Evolutionary conservation across 129 eudicot species (phyloP).

Genomic region (Flaveria brownii): DNA sequence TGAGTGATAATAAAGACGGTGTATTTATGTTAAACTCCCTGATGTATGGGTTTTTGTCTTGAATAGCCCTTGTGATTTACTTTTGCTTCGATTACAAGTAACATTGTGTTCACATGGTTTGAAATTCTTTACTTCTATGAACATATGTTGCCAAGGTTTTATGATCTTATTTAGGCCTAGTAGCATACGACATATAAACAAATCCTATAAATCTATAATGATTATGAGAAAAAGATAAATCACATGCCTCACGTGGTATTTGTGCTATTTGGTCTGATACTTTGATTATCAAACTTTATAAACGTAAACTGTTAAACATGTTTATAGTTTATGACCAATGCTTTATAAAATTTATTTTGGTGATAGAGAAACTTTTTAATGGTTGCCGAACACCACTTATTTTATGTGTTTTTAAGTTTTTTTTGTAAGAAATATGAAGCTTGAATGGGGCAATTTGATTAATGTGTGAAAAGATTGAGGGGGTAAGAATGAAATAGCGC

Average conservation of each 20-base stretch:
- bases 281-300: neutral
- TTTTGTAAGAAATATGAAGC: too few relatives aligned
- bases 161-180: neutral
- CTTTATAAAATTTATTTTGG: neutral
- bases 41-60: neutral
- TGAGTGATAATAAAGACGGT: neutral
- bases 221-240: neutral
- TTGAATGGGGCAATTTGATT: neutral
- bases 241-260: neutral
- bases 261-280: neutral
- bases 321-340: neutral
- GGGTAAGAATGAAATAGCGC: conserved; percentile 5
- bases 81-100: neutral
- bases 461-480: conserved; percentile 9
- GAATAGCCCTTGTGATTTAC: neutral
- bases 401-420: neutral
- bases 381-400: neutral
- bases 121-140: neutral
- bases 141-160: neutral
- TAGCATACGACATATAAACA: neutral
- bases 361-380: too few relatives aligned
- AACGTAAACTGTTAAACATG: neutral
- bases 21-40: conserved; percentile 5
- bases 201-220: neutral
- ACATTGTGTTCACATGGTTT: neutral